Evolutionary conservation across 306 rosid species (phyloP), one percentile per base, ranked within the genome.

Genomic region (Rosa chinensis): DNA sequence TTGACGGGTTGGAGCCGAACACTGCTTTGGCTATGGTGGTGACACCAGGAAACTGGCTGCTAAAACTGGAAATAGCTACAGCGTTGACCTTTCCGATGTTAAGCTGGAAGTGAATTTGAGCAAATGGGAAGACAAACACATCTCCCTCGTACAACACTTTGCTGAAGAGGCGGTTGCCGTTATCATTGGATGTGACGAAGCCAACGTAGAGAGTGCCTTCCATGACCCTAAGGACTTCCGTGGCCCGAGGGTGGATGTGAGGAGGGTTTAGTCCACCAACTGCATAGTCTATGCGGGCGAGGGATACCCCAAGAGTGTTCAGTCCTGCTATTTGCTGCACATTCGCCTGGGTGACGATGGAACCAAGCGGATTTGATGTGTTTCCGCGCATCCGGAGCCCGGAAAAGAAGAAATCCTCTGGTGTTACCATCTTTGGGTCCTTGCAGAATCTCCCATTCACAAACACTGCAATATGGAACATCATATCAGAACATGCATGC

Each of bases 131-230:
- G 45, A 72, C 64, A 10, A 72, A 50, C 53, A 49, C 53, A 4
- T 49, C 53, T 49, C 53, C 53, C 13, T 17, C 2, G 6, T 49
- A 49, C 18, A 49, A 49, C 53, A 49, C 53, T 49, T 49, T 49
- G 53, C 18, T 49, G 53, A 49, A 13, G 18, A 49, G 53, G 1
- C 8, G 10, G 52, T 48, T 48, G 1, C 6, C 18, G 18, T 49
- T 13, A 5, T 13, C 53, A 49, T 49, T 49, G 48, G 76, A 72
- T 17, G 76, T 35, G 64, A 72, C 76, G 63, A 72, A 72, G 61
- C 76, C 76, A 55, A 72, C 76, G 63, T 50, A 52, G 64, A 72
- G 76, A 32, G 76, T 7, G 35, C 76, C 76, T 72, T 72, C 76
- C 20, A 17, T 0, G 35, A 72, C 64, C 1, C 35, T 3, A 25